phyloP scores from a whole-genome alignment of 2,329 filamentous ascomycete genomes.

The Helotiales sp. region DNA sequence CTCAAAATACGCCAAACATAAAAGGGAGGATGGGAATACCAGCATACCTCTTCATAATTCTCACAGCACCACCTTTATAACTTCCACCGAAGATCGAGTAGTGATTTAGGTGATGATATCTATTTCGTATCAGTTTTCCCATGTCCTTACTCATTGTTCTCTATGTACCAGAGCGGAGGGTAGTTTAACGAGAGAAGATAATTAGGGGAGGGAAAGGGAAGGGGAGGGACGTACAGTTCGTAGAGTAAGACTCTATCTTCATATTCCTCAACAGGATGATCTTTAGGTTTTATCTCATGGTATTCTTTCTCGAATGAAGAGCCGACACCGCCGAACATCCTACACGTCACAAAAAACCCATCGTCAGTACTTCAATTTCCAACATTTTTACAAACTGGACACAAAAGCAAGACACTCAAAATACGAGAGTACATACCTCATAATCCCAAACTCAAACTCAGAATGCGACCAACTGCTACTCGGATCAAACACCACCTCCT shows the following conservation, averaged over 20 bases:
- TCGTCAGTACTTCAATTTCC: too few relatives aligned
- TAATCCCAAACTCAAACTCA: slow-evolving; percentile 91
- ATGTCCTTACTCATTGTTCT: too few relatives aligned
- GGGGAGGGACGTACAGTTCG: slow-evolving; percentile 70
- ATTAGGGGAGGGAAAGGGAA: background rate
- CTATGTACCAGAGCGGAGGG: background rate
- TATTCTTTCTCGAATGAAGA: slow-evolving; percentile 75
- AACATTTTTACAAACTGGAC: too few relatives aligned
- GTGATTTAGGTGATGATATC: slow-evolving; percentile 90
- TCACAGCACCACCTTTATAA: slow-evolving; percentile 74
- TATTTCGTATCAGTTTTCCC: slow-evolving; percentile 35
- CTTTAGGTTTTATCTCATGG: slow-evolving; percentile 70
- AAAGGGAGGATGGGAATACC: background rate
- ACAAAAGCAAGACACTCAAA: too few relatives aligned
- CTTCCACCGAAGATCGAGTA: slow-evolving; percentile 70
- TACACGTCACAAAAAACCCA: too few relatives aligned
- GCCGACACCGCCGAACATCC: slow-evolving; percentile 91
- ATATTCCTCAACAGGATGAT: slow-evolving; percentile 79
- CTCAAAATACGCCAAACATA: too few relatives aligned
- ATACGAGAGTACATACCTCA: too few relatives aligned
- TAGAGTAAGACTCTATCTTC: slow-evolving; percentile 81
- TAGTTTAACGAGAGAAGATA: background rate
- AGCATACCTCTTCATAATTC: slow-evolving; percentile 67
- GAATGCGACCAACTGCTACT: slow-evolving; percentile 80
- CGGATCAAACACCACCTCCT: slow-evolving; percentile 82